A percentile compares a stretch with the other conserved stretches of the same genome.
These are phyloP conservation scores for Pyrenochaeta sp. DNA, from an alignment of 2,329 filamentous ascomycete genomes.

Conservation along the genomic window DNA sequence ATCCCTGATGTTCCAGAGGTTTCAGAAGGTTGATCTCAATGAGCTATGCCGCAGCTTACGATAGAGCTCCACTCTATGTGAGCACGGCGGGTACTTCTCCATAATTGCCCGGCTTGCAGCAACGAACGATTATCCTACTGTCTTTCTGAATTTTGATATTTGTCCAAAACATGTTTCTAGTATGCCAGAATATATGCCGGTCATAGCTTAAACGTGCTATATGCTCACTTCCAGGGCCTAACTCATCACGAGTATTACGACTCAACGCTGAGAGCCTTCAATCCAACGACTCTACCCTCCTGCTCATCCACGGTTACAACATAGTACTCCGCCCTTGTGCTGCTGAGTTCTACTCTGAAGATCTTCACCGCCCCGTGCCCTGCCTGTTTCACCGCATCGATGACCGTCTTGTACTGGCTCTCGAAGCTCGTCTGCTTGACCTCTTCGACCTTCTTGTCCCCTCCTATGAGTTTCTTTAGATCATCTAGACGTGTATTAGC, in stretches of 20 bases:
- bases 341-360: constrained; percentile 72
- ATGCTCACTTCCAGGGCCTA: not conserved
- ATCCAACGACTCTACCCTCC: constrained; percentile 73
- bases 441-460: constrained; percentile 68
- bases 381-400: constrained; percentile 74
- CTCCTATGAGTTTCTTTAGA: constrained; percentile 72
- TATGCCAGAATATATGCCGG: not conserved
- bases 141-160: not conserved
- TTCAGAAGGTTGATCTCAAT: constrained; percentile 1
- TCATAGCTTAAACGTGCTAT: not conserved
- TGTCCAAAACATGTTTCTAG: not conserved
- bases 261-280: constrained; percentile 82
- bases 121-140: not conserved
- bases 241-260: constrained; percentile 27
- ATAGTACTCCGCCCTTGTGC: constrained; percentile 79
- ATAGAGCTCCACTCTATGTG: not conserved
- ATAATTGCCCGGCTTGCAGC: not conserved
- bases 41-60: not conserved
- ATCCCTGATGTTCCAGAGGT: not conserved
- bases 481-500: constrained; percentile 61
- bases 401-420: constrained; percentile 73
- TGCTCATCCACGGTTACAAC: constrained; percentile 70
- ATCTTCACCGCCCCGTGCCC: constrained; percentile 75
- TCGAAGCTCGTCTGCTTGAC: constrained; percentile 76
- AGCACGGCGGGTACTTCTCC: not conserved